Base-by-base conservation (phyloP, 148 eudicot genomes). In the Euryodendron excelsum region DNA sequence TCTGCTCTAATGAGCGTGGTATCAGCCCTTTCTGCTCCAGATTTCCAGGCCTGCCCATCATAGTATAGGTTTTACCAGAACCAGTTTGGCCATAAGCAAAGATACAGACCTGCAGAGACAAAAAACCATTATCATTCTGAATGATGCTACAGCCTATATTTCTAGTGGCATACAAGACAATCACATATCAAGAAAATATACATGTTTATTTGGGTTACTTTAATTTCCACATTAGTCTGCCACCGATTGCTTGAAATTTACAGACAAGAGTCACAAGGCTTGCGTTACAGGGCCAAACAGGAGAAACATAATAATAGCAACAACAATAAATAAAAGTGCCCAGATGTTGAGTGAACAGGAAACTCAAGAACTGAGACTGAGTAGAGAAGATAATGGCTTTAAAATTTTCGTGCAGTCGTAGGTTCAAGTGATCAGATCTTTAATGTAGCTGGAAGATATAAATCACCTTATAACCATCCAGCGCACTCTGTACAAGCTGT, bases 11-110 rank as follows among this genome's bases (percentile, higher is more conserved):
- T 18, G 99, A 89, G 52, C 98, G 97, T 15, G 99, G 99, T 68
- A 96, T 93, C 82, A 96, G 74, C 70, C 99, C 99, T 85, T 96
- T 93, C 76, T 82, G 84, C 79, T 89, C 93, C 17, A 85, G 67
- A 77, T 74, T 86, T 69, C 89, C 92, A 23, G 99, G 93, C 75
- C 85, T 88, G 27, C 99, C 99, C 99, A 96, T 96, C 99, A 96
- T 96, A 33, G 99, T 96, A 82, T 87, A 88, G 18, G 99, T 96
- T 83, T 93, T 96, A 55, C 99, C 99, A 10, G 99, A 96, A 72
- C 99, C 99, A 53, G 99, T 96, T 85, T 96, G 99, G 63, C 99
- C 99, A 79, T 96, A 96, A 37, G 99, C 98, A 84, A 96, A 96
- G 34, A 96, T 93, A 80, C 98, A 96, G 58, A 96, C 99, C 99